phyloP scores from a whole-genome alignment of 177 flowering plant species.

The Vitis hybrid region DNA sequence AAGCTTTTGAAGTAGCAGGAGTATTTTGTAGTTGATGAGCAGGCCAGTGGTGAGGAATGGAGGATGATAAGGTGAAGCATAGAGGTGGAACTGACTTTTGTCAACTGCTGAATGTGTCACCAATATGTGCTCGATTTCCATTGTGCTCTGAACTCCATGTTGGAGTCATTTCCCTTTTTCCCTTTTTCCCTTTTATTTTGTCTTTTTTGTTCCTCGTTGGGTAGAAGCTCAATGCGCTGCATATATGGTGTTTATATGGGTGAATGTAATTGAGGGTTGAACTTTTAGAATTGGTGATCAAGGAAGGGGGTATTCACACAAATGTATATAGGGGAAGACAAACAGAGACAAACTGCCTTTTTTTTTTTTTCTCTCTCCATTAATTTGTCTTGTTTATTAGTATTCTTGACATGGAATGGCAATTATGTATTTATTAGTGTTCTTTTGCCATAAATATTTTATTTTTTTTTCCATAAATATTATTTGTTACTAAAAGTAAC shows the following conservation, averaged over 20 bases:
- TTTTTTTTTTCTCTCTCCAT: background rate
- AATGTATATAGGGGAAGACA: constrained; percentile 15
- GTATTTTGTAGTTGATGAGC: constrained; percentile 2
- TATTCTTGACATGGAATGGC: background rate
- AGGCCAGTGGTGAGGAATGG: constrained; percentile 8
- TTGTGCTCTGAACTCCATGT: constrained; percentile 3
- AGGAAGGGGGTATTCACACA: constrained; percentile 4
- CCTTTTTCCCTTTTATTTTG: constrained; percentile 3
- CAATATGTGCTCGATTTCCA: constrained; percentile 18
- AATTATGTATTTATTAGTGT: background rate
- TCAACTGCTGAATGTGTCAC: constrained; percentile 11
- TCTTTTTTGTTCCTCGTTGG: no score
- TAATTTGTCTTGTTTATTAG: background rate
- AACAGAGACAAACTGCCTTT: no score
- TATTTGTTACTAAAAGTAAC: no score
- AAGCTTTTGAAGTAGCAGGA: background rate
- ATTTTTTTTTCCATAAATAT: no score
- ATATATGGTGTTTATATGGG: constrained; percentile 16
- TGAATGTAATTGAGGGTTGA: background rate
- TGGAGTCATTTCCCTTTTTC: background rate
- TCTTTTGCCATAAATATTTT: no score
- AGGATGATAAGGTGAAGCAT: constrained; percentile 1
- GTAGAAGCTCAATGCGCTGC: no score
- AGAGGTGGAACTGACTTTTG: background rate
- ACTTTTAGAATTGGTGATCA: no score